Evolutionary conservation across 1,284 basidiomycete species (phyloP), one percentile per base, ranked within the genome.

Genomic region (Vanrija pseudolonga): DNA sequence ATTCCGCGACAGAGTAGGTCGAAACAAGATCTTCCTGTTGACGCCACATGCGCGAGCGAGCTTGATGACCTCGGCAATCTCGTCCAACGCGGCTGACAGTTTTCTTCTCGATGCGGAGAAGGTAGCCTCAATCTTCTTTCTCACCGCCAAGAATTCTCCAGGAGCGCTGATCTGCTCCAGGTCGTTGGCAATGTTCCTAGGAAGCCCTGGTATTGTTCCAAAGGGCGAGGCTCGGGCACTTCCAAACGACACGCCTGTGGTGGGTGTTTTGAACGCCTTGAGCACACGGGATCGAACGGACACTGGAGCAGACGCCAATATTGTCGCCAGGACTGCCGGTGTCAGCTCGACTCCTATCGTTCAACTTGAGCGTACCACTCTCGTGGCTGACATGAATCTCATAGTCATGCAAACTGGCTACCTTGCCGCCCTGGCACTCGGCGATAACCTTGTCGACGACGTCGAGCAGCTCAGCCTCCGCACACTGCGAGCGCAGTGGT

Each of bases 11-110:
- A 76, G 49, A 0, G 71, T 72, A 0, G 82, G 82, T 15, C 78
- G 69, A 57, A 83, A 73, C 11, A 78, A 57, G 46, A 83, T 75
- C 23, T 67, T 70, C 22, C 77, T 67, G 26, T 71, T 69, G 5
- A 82, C 73, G 11, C 80, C 81, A 44, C 80, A 74, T 22, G 74
- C 67, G 17, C 68, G 57, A 17, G 79, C 73, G 0, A 79, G 72
- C 2, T 61, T 63, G 51, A 79, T 67, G 17, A 81, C 74, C 8
- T 69, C 65, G 3, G 64, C 56, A 20, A 80, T 69, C 51, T 79
- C 76, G 6, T 74, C 72, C 5, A 80, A 57, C 0, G 79, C 77
- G 19, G 64, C 55, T 1, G 62, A 53, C 17, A 80, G 63, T 38
- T 62, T 65, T 14, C 59, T 51, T 7, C 39, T 53, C 7, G 54